A percentile compares a stretch with the other conserved stretches of the same genome.
Conservation (phyloP, 2,329 filamentous ascomycete species). For the Monilinia laxa region DNA sequence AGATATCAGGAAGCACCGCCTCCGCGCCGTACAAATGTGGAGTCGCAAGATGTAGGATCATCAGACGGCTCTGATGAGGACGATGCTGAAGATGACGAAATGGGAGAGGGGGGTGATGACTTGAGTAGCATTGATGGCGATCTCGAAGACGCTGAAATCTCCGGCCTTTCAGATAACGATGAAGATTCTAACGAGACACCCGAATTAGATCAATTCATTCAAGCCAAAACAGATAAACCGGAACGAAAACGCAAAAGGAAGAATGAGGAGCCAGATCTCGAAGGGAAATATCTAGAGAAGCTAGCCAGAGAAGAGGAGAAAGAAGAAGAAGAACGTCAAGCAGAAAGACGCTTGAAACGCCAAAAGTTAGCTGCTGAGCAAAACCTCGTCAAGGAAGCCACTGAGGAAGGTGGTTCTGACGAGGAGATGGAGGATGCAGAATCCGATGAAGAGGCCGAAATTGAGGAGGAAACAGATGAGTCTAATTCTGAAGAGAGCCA, state of each 20-base stretch:
- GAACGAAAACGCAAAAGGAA: constrained; percentile 64
- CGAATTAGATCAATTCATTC: constrained; percentile 45
- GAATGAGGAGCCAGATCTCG: constrained; percentile 64
- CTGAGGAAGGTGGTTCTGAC: constrained; percentile 35
- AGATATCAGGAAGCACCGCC: constrained; percentile 41
- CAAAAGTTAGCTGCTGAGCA: constrained; percentile 48
- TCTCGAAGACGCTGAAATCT: constrained; percentile 41
- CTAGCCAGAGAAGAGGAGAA: constrained; percentile 60
- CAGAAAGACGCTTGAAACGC: constrained; percentile 49
- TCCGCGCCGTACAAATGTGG: constrained; percentile 31
- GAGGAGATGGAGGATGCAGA: constrained; percentile 33
- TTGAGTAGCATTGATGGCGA: constrained; percentile 42
- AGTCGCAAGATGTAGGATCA: constrained; percentile 32
- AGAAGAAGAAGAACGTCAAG: constrained; percentile 49
- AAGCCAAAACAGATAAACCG: constrained; percentile 44
- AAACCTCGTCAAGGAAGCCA: constrained; percentile 40
- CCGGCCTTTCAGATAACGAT: constrained; percentile 36
- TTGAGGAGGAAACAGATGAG: constrained; percentile 36
- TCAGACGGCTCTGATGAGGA: constrained; percentile 40
- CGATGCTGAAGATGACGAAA: constrained; percentile 41
- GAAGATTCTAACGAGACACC: constrained; percentile 31
- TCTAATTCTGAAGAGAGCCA: constrained; percentile 26
- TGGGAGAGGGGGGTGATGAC: constrained; percentile 40
- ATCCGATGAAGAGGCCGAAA: constrained; percentile 34
- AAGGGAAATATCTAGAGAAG: constrained; percentile 67